These are phyloP conservation scores for Mentha longifolia DNA, from an alignment of 257 asterid genomes.

Conservation along the genomic window DNA sequence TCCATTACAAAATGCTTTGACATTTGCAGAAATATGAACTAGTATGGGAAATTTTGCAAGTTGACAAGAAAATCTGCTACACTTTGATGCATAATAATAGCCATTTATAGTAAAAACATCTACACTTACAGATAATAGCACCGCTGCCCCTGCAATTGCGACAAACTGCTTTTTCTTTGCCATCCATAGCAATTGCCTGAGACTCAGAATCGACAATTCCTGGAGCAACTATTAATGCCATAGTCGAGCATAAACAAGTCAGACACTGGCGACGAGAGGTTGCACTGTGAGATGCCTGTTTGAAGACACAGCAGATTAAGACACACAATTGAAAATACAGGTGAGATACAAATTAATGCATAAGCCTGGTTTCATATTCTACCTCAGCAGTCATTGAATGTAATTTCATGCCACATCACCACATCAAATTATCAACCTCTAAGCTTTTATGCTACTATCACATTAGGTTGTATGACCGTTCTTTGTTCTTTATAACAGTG, in stretches of 20 bases:
- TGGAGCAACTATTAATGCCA: slow-evolving; percentile 55
- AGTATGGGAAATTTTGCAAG: not conserved
- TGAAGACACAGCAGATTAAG: slow-evolving; percentile 11
- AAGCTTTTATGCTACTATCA: not conserved
- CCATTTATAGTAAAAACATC: no score
- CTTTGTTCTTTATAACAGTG: not conserved
- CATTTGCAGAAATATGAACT: not conserved
- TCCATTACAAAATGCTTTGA: not conserved
- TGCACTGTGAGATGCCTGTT: slow-evolving; percentile 50
- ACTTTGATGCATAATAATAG: not conserved
- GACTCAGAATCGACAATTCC: slow-evolving; percentile 44
- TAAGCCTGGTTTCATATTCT: no score
- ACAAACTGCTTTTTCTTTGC: slow-evolving; percentile 69
- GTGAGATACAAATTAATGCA: not conserved
- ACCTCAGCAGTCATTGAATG: no score
- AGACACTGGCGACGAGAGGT: slow-evolving; percentile 76
- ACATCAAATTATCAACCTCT: not conserved
- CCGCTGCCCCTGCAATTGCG: slow-evolving; percentile 95
- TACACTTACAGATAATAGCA: slow-evolving; percentile 81
- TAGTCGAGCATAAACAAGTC: slow-evolving; percentile 74
- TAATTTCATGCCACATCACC: not conserved
- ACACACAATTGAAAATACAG: not conserved
- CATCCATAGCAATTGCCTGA: slow-evolving; percentile 66
- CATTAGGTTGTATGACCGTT: not conserved
- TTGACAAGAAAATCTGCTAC: not conserved